phyloP scores from a whole-genome alignment of 2,329 filamentous ascomycete genomes.

The Paracamarosporium sp. region DNA sequence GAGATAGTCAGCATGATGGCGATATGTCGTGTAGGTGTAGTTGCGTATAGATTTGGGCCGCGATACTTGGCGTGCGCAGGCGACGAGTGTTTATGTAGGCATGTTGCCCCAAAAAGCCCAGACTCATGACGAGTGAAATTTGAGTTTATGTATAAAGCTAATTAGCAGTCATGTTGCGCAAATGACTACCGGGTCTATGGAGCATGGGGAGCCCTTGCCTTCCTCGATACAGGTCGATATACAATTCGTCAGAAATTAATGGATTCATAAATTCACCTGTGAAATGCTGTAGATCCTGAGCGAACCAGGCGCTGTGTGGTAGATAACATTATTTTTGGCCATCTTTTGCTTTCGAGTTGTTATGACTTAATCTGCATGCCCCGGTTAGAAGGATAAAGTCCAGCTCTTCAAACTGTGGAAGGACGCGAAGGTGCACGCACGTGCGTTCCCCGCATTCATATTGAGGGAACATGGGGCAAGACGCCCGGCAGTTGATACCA shows the following conservation, averaged over 20 bases:
- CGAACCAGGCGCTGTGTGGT: slow-evolving; percentile 4
- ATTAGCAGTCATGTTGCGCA: slow-evolving; percentile 13
- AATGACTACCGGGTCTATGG: neutral
- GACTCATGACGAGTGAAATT: neutral
- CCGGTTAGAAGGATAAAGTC: slow-evolving; percentile 21
- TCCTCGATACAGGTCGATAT: neutral
- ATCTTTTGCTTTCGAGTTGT: neutral
- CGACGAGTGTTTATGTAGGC: slow-evolving; percentile 14
- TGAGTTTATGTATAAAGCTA: slow-evolving; percentile 5
- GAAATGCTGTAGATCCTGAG: slow-evolving; percentile 6
- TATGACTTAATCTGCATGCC: slow-evolving; percentile 10
- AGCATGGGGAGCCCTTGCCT: neutral
- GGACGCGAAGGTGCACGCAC: neutral
- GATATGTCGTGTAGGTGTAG: neutral
- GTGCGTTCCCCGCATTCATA: slow-evolving; percentile 11
- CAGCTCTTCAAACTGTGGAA: neutral
- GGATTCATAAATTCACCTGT: neutral
- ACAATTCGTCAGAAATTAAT: slow-evolving; percentile 12
- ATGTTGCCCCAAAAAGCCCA: slow-evolving; percentile 2
- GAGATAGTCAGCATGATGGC: slow-evolving; percentile 26
- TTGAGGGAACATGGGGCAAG: neutral
- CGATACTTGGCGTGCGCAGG: neutral
- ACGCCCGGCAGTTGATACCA: slow-evolving; percentile 8
- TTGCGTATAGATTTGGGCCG: neutral
- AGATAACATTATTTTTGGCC: slow-evolving; percentile 2